Evolutionary conservation across 2,329 filamentous ascomycete genomes (phyloP), one percentile per base, ranked within the genome.

Genomic region (Grosmannia huntii): DNA sequence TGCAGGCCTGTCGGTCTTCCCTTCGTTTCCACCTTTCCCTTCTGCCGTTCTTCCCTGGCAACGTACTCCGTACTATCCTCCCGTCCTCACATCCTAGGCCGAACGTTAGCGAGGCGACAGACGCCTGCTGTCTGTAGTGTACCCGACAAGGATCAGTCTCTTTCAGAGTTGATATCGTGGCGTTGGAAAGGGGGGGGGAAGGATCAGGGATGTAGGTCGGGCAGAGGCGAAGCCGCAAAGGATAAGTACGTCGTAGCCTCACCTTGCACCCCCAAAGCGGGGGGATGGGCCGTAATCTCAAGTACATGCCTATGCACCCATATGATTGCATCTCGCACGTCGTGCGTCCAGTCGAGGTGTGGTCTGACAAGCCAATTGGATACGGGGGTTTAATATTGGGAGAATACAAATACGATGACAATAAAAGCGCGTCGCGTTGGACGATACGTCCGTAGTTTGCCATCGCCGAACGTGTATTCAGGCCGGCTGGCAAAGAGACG

Each of bases 281-380:
- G 11, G 31, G 9, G 31, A 33, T 33, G 31, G 31, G 31, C 31
- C 31, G 31, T 10, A 33, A 33, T 33, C 31, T 33, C 9, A 33
- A 10, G 31, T 33, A 33, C 31, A 33, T 33, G 31, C 31, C 31
- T 33, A 33, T 33, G 31, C 31, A 33, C 31, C 9, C 6, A 33
- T 33, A 10, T 9, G 31, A 33, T 33, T 33, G 9, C 31, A 33
- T 33, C 31, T 7, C 31, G 31, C 9, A 33, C 19, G 23, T 48
- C 44, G 44, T 48, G 23, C 44, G 44, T 23, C n/a, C 23, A 7
- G 9, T 56, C 54, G 41, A 51, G 50, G 56, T 54, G 56, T 49
- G 56, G 56, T 57, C 53, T 33, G 51, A 57, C 56, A 57, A 54
- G 50, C n/a, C 16, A 19, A 53, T 44, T 7, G 31, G 31, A 33